A percentile compares a stretch with the other conserved stretches of the same genome.
Conservation (phyloP, 2,329 filamentous ascomycete species). For the Fonsecaea nubica region DNA sequence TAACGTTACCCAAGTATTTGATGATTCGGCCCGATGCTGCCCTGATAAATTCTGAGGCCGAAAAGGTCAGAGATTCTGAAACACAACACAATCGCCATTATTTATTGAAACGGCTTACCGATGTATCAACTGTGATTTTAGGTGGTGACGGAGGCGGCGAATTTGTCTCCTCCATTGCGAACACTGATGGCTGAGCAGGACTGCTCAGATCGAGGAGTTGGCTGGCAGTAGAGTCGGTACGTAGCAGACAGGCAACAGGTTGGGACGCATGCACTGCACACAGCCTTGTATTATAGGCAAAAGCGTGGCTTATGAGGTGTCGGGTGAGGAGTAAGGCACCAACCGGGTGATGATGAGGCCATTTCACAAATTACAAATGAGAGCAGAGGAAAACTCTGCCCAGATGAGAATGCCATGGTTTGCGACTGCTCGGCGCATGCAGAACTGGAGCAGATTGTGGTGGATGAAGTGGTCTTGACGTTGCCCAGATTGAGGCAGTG, state of each 20-base stretch:
- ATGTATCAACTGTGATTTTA: conserved; percentile 38
- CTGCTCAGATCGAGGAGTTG: neutral
- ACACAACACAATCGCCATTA: conserved; percentile 10
- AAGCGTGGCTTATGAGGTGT: neutral
- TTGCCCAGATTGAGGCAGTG: conserved; percentile 27
- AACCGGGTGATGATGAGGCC: neutral
- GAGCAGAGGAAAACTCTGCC: conserved; percentile 15
- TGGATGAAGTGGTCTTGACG: conserved; percentile 14
- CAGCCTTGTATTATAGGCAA: conserved; percentile 11
- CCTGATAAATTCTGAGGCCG: conserved; percentile 31
- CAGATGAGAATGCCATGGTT: conserved; percentile 1
- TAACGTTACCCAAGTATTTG: conserved; percentile 20
- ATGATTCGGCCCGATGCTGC: conserved; percentile 19
- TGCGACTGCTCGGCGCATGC: neutral
- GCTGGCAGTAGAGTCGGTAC: neutral
- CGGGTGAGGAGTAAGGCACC: neutral
- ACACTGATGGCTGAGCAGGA: conserved; percentile 15
- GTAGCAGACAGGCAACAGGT: conserved; percentile 4
- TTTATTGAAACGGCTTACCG: conserved; percentile 29
- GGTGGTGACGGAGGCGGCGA: conserved; percentile 26
- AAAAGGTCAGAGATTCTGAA: conserved; percentile 21
- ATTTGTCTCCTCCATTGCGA: conserved; percentile 32
- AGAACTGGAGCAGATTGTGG: neutral
- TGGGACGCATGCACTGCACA: neutral
- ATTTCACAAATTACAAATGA: conserved; percentile 4